A percentile compares a stretch with the other conserved stretches of the same genome.
Evolutionary conservation across 208 protist genomes (phyloP).

Genomic region (Acanthamoeba lenticulata): DNA sequence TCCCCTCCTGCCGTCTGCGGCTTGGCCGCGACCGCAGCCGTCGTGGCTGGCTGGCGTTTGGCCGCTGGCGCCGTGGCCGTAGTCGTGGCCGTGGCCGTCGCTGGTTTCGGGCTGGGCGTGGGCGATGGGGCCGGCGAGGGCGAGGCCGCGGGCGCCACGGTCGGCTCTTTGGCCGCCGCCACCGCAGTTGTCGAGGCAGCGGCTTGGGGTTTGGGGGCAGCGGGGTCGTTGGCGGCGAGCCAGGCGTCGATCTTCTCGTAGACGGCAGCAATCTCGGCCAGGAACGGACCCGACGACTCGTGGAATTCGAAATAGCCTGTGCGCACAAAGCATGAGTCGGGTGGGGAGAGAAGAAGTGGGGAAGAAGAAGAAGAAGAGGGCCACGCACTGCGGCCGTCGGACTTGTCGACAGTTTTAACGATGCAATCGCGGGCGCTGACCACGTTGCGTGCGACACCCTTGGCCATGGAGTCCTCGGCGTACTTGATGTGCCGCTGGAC

Average conservation of each 20-base stretch:
- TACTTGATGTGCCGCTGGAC: conserved; percentile 6
- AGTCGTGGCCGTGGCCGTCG: too few species aligned
- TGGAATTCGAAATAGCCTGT: conserved; percentile 29
- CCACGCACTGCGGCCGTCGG: not conserved
- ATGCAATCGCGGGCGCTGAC: not conserved
- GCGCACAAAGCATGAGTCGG: not conserved
- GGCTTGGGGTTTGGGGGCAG: not conserved
- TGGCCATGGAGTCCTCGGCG: conserved; percentile 37
- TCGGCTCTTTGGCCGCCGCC: not conserved
- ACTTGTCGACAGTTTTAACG: conserved; percentile 12
- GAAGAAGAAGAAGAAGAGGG: not conserved
- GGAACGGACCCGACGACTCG: not conserved
- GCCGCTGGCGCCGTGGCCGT: too few species aligned
- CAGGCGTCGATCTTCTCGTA: conserved; percentile 54
- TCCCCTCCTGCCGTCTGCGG: not conserved
- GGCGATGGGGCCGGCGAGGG: not conserved
- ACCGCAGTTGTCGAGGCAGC: not conserved
- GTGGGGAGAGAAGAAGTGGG: not conserved
- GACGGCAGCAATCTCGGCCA: conserved; percentile 31
- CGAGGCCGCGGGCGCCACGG: not conserved
- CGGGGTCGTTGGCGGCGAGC: not conserved
- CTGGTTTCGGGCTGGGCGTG: too few species aligned
- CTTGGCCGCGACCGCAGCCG: not conserved
- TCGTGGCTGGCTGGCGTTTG: too few species aligned
- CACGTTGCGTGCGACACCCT: not conserved